phyloP scores from a whole-genome alignment of 768 basidiomycete species.

The Megacollybia marginata region DNA sequence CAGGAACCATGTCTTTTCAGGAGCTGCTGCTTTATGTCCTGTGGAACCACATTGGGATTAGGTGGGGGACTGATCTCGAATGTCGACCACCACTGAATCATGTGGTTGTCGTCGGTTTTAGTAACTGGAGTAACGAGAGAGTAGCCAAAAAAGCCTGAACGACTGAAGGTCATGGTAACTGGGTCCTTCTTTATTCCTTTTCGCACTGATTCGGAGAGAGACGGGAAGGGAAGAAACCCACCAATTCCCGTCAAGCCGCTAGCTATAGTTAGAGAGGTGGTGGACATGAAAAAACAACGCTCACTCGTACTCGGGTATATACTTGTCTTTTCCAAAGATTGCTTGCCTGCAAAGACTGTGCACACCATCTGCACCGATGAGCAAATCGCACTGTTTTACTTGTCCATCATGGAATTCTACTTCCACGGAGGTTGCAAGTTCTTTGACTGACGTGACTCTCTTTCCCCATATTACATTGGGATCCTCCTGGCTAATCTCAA shows the following conservation, averaged over 20 bases:
- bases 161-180: slow-evolving; percentile 31
- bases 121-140: slow-evolving; percentile 12
- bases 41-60: slow-evolving; percentile 13
- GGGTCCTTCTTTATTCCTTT: slow-evolving; percentile 20
- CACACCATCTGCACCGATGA: slow-evolving; percentile 34
- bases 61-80: slow-evolving; percentile 23
- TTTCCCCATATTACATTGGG: slow-evolving; percentile 21
- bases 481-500: slow-evolving; percentile 18
- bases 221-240: slow-evolving; percentile 26
- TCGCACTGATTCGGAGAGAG: slow-evolving; percentile 19
- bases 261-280: neutral
- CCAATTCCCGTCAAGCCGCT: slow-evolving; percentile 30
- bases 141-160: slow-evolving; percentile 31
- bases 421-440: slow-evolving; percentile 16
- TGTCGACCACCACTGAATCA: slow-evolving; percentile 34
- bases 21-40: slow-evolving; percentile 20
- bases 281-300: slow-evolving; percentile 4
- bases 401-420: slow-evolving; percentile 23
- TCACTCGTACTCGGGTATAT: slow-evolving; percentile 21
- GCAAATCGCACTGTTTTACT: slow-evolving; percentile 25
- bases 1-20: slow-evolving; percentile 23
- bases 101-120: slow-evolving; percentile 4
- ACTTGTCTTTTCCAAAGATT: slow-evolving; percentile 19
- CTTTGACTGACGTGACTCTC: slow-evolving; percentile 19
- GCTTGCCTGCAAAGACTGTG: slow-evolving; percentile 26